phyloP scores from a whole-genome alignment of 2,329 filamentous ascomycete species.

The Aureobasidium leucospermi region DNA sequence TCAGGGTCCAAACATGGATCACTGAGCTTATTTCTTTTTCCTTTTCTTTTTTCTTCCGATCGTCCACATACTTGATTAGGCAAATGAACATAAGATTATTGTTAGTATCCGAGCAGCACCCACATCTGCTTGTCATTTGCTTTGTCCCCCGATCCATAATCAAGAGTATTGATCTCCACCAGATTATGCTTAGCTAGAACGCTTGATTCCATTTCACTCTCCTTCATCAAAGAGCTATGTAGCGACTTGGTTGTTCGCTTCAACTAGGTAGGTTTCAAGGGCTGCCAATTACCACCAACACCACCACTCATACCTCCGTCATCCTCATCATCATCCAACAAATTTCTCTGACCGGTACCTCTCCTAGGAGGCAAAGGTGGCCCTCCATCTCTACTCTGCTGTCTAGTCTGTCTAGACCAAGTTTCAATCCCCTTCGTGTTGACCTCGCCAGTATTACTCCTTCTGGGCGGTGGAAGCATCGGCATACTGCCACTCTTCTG shows the following conservation, averaged over 20 bases:
- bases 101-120: too few relatives aligned
- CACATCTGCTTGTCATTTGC: too few relatives aligned
- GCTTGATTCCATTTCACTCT: too few relatives aligned
- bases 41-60: too few relatives aligned
- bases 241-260: too few relatives aligned
- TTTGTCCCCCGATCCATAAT: too few relatives aligned
- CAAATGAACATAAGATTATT: too few relatives aligned
- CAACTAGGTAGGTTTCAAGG: conserved; percentile 28
- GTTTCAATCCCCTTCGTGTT: background rate
- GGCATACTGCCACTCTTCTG: background rate
- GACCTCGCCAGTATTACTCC: background rate
- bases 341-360: conserved; percentile 16
- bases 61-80: too few relatives aligned
- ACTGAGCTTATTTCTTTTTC: background rate
- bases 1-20: background rate
- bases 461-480: conserved; percentile 13
- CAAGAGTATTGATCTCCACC: too few relatives aligned
- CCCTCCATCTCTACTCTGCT: conserved; percentile 7
- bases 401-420: background rate
- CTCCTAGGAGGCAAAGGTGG: conserved; percentile 22
- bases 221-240: too few relatives aligned
- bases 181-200: too few relatives aligned
- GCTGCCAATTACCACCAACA: conserved; percentile 19
- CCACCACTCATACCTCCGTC: conserved; percentile 21
- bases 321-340: conserved; percentile 26